These are phyloP conservation scores for Ogataea polymorpha DNA, from an alignment of 805 yeast genomes.

Conservation along the genomic window DNA sequence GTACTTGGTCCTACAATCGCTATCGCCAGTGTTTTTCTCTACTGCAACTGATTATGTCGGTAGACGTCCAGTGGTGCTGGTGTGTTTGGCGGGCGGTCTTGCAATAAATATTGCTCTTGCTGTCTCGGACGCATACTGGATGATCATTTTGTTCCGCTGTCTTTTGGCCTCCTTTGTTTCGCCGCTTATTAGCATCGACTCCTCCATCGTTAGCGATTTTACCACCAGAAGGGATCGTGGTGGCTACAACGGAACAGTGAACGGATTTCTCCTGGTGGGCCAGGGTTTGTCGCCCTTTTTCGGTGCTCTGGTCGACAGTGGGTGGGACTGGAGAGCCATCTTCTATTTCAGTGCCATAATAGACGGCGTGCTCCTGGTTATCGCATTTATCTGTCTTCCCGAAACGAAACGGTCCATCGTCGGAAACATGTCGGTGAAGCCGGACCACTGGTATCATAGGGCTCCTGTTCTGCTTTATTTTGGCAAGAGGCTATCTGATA, in stretches of 20 bases:
- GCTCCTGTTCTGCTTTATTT: slow-evolving; percentile 42
- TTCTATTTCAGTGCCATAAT: slow-evolving; percentile 73
- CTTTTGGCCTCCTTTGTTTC: slow-evolving; percentile 78
- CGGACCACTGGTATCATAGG: slow-evolving; percentile 39
- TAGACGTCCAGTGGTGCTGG: slow-evolving; percentile 62
- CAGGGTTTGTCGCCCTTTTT: slow-evolving; percentile 79
- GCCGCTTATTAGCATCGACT: slow-evolving; percentile 66
- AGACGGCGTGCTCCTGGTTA: slow-evolving; percentile 42
- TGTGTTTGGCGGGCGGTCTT: slow-evolving; percentile 53
- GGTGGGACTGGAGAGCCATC: slow-evolving; percentile 71
- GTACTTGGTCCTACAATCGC: slow-evolving; percentile 72
- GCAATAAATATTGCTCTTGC: slow-evolving; percentile 70
- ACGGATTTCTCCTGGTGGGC: slow-evolving; percentile 67
- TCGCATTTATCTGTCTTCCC: slow-evolving; percentile 48
- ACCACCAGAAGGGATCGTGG: slow-evolving; percentile 68
- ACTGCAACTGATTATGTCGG: slow-evolving; percentile 69
- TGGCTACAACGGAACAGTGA: slow-evolving; percentile 58
- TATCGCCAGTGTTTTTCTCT: slow-evolving; percentile 68
- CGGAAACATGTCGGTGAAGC: slow-evolving; percentile 69
- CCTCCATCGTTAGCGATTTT: slow-evolving; percentile 74
- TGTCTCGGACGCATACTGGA: slow-evolving; percentile 50
- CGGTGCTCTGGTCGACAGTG: slow-evolving; percentile 50
- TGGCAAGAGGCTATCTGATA: slow-evolving; percentile 32
- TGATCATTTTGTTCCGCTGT: slow-evolving; percentile 64
- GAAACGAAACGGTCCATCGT: slow-evolving; percentile 72